phyloP scores from a whole-genome alignment of 2,329 filamentous ascomycete species.

The Penicillium sp. region DNA sequence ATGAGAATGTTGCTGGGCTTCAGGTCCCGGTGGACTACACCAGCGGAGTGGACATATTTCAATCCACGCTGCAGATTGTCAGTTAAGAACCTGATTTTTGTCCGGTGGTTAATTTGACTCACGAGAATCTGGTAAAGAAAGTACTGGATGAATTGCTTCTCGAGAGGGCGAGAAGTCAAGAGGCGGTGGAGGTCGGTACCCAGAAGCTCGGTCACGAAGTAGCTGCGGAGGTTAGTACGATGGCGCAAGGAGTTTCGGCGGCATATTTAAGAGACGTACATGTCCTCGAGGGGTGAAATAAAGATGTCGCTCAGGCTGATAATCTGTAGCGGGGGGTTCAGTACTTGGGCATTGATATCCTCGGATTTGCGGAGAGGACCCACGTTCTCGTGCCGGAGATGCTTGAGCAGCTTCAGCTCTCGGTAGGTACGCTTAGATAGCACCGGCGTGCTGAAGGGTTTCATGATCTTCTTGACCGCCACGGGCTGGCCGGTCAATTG shows the following conservation, averaged over 20 bases:
- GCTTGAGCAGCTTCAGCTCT: constrained; percentile 95
- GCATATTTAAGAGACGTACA: constrained; percentile 58
- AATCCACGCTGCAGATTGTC: constrained; percentile 69
- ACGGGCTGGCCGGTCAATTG: constrained; percentile 96
- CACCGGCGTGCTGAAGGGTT: constrained; percentile 98
- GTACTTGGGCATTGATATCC: background rate
- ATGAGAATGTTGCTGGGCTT: constrained; percentile 99
- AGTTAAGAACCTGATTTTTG: constrained; percentile 12
- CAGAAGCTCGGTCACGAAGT: constrained; percentile 96
- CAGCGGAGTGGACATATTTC: constrained; percentile 98
- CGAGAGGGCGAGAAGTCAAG: constrained; percentile 88
- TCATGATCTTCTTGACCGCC: constrained; percentile 99
- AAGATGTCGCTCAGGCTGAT: constrained; percentile 99
- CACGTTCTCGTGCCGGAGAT: constrained; percentile 95
- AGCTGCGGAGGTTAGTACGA: constrained; percentile 53
- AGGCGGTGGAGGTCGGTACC: constrained; percentile 95
- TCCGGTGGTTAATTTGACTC: constrained; percentile 36
- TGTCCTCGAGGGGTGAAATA: constrained; percentile 97
- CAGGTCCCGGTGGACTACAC: constrained; percentile 93
- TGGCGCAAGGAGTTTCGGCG: background rate
- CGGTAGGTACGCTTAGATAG: constrained; percentile 96
- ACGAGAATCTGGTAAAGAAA: constrained; percentile 99
- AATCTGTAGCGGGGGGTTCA: constrained; percentile 57
- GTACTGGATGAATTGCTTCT: constrained; percentile 99
- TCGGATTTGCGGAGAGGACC: constrained; percentile 25